Evolutionary conservation across 2,329 filamentous ascomycete genomes (phyloP), one percentile per base, ranked within the genome.

Genomic region (Lasiodiplodia sp.): DNA sequence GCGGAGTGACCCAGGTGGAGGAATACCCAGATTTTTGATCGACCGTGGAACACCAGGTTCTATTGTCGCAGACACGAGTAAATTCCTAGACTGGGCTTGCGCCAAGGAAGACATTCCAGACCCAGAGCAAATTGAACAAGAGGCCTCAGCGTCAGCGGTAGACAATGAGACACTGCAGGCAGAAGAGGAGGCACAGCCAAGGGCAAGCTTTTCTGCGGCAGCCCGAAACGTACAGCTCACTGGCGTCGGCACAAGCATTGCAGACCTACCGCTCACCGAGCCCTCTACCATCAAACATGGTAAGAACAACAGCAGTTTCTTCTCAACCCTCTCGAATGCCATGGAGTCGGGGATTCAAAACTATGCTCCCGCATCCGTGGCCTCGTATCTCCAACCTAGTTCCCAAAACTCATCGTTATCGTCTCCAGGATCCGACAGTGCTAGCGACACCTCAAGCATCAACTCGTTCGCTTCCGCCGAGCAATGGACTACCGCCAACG

Each of bases 11-110:
- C 93, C 94, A 3, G 94, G 94, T 12, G 94, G 94, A 65, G 95
- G 89, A 69, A 94, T 97, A 21, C 94, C 94, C 1, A 87, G 92
- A 16, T 97, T 96, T 80, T 90, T 97, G 86, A 92, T 97, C n/a
- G 94, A 97, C 75, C 89, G 92, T 76, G 92, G 92, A 37, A 97
- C 94, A 0, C 94, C 94, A 0, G 88, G 86, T 12, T 92, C 92
- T 44, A 96, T 97, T 73, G 86, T 93, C 31, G 85, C 85, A 52
- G 94, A 97, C 77, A 91, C 93, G 0, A 86, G 86, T 66, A 96
- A 94, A 78, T 96, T 97, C 72, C 78, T 96, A 16, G 87, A 93
- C 68, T 97, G 94, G 94, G 90, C 89, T 3, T 86, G 85, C 71
- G 81, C 83, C 38, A 82, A 83, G 67, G 82, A 85, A 11, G 80